Evolutionary conservation across 1,284 basidiomycete species (phyloP), one percentile per base, ranked within the genome.

Genomic region (Cryptococcus sp.): DNA sequence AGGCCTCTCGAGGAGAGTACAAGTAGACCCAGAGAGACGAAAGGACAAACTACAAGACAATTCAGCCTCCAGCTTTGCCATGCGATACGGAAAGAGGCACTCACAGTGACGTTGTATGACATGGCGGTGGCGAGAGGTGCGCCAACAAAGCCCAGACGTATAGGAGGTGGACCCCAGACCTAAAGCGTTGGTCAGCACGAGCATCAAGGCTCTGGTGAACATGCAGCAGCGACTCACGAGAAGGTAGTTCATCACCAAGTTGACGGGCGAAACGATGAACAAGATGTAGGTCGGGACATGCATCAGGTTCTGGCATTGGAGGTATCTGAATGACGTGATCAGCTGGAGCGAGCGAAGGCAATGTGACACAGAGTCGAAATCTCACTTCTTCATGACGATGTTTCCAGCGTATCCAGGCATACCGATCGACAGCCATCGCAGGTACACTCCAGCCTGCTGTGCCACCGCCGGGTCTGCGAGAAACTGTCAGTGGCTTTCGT

Each of bases 71-170:
- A 35, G 8, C 30, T 35, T 35, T 4, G 30, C 10, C 30, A 35
- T 13, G 7, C 30, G 10, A 35, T 22, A 13, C 19, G 8, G 15
- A 38, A 39, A 15, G 23, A 7, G 59, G 61, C 16, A 77, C 76
- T 45, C 11, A 86, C 85, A 58, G 93, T 88, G 35, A 95, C 81
- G 77, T 93, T 95, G 81, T 92, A 91, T 3, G 89, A 90, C 59
- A 95, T 83, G 0, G 90, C 89, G 0, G 91, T 92, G 0, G 94
- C 90, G 40, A 97, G 82, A 0, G 95, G 94, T 2, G 94, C 94
- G 10, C 95, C 95, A 58, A 93, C 86, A 78, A 93, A 99, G 8
- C 95, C 95, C 1, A 98, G 81, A 17, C 89, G 82, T 54, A 93
- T 78, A 3, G 85, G 79, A 30, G 83, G 79, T 0, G 91, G 91